Percentiles rank a stretch among this genome's conserved stretches.
Conservation (phyloP, 208 protist species). For the Zelonia costaricensis region DNA sequence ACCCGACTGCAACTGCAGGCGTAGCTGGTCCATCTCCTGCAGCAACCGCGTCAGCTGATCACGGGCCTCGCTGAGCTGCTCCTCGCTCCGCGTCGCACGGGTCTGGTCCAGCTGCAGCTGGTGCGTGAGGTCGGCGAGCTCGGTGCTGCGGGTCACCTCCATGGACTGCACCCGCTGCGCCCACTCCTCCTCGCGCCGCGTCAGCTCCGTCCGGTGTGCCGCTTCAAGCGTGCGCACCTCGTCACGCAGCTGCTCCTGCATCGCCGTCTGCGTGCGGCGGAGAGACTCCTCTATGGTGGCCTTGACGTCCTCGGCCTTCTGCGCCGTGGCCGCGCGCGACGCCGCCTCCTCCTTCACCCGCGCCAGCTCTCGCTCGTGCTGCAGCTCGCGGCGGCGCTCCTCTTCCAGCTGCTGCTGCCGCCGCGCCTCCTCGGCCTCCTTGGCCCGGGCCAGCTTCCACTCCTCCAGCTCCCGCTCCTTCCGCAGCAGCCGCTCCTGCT, state of each 20-base stretch:
- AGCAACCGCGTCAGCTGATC: slow-evolving; percentile 48
- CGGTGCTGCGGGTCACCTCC: slow-evolving; percentile 46
- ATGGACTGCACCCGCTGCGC: slow-evolving; percentile 31
- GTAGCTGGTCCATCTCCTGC: slow-evolving; percentile 55
- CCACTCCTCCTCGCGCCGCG: slow-evolving; percentile 50
- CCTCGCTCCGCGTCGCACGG: slow-evolving; percentile 41
- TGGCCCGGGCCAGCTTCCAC: slow-evolving; percentile 72
- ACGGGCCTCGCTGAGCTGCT: slow-evolving; percentile 67
- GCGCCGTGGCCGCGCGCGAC: slow-evolving; percentile 24
- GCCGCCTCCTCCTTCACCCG: slow-evolving; percentile 67
- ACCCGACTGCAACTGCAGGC: slow-evolving; percentile 24
- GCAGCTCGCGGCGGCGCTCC: slow-evolving; percentile 66
- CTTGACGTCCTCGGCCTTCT: slow-evolving; percentile 37
- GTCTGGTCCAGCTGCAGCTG: slow-evolving; percentile 61
- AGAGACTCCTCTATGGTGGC: slow-evolving; percentile 41
- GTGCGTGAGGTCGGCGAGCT: slow-evolving; percentile 52
- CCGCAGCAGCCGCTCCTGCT: slow-evolving; percentile 66
- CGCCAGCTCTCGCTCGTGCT: slow-evolving; percentile 71
- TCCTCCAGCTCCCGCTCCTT: slow-evolving; percentile 83
- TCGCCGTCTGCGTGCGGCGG: slow-evolving; percentile 29
- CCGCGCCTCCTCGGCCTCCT: slow-evolving; percentile 51
- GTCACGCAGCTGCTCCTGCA: slow-evolving; percentile 37
- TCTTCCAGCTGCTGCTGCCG: slow-evolving; percentile 58
- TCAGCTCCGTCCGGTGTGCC: slow-evolving; percentile 29
- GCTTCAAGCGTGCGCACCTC: slow-evolving; percentile 41